These are phyloP conservation scores for Boletellus sp. DNA, from an alignment of 768 basidiomycete species.

Conservation along the genomic window DNA sequence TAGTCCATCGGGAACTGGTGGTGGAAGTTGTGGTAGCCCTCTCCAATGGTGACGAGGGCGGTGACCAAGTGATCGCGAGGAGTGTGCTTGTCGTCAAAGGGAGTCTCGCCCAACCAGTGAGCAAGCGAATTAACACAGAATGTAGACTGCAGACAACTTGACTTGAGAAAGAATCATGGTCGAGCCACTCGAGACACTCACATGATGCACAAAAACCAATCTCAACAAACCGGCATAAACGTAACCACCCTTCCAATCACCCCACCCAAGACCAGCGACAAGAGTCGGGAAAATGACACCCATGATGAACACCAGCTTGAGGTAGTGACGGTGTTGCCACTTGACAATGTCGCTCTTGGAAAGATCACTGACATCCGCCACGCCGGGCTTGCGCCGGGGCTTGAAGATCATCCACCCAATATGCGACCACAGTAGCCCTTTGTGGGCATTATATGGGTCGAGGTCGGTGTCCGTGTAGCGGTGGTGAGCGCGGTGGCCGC, in stretches of 20 bases:
- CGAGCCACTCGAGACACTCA: slow-evolving; percentile 34
- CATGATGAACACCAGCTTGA: slow-evolving; percentile 65
- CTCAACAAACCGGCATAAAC: slow-evolving; percentile 79
- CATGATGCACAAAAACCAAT: slow-evolving; percentile 84
- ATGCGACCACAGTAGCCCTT: slow-evolving; percentile 83
- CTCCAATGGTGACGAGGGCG: slow-evolving; percentile 87
- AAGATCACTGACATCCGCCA: slow-evolving; percentile 86
- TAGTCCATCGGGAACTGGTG: slow-evolving; percentile 98
- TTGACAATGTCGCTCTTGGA: slow-evolving; percentile 72
- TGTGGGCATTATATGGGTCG: slow-evolving; percentile 92
- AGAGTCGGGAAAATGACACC: slow-evolving; percentile 71
- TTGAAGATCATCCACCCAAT: slow-evolving; percentile 93
- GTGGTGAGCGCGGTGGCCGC: slow-evolving; percentile 97
- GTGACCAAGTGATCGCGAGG: slow-evolving; percentile 88
- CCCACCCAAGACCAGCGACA: slow-evolving; percentile 79
- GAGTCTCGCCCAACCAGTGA: slow-evolving; percentile 91
- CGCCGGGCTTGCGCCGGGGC: slow-evolving; percentile 84
- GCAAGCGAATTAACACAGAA: slow-evolving; percentile 97
- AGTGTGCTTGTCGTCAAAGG: slow-evolving; percentile 94
- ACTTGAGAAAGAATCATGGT: background rate
- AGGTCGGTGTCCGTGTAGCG: slow-evolving; percentile 96
- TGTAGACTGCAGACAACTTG: slow-evolving; percentile 60
- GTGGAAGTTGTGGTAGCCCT: slow-evolving; percentile 99
- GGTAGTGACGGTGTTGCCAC: slow-evolving; percentile 87
- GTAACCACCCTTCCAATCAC: slow-evolving; percentile 82